Base-by-base conservation (phyloP, 371 early-diverging fungal genomes). In the Syncephalis plumigaleata region DNA sequence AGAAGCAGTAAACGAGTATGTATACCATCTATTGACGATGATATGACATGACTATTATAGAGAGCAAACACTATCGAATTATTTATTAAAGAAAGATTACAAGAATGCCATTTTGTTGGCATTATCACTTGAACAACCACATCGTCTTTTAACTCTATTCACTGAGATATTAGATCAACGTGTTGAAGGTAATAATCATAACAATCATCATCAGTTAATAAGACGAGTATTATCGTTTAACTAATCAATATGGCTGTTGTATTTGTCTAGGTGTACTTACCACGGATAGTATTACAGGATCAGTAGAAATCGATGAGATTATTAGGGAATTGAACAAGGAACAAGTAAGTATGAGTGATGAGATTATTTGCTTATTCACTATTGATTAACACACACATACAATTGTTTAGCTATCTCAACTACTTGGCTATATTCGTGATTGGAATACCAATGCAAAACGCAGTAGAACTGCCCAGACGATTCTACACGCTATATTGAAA, bases 381-480 rank as follows among this genome's bases (percentile, higher is more conserved):
- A 16, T 38, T 9, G 1, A 45, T 11, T 13, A 2, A 8, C 20
- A 24, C 39, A 16, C 8, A 55, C 67, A 7, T 46, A 57, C 0
- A 57, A 7, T 54, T 9, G 49, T 50, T 7, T 58, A 81, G 53
- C 59, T 92, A 20, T 81, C 75, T 45, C 79, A 81, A 50, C 53
- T 94, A 16, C 60, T 92, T 37, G 61, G 61, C n/a, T 93, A 84
- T 57, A 70, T 88, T 44, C 79, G 88, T 44, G 85, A 87, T 62
- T 94, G 95, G 97, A 94, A 94, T 68, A 91, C 95, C 8, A 83
- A 89, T 54, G 77, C 79, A 16, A 81, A 79, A 58, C 73, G 81
- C 56, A 67, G 84, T 13, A 63, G 66, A 31, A 60, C 81, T 36
- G 91, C 95, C 4, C 94, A 94, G 55, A 69, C 78, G 1, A 66